Evolutionary conservation across 2,329 filamentous ascomycete species (phyloP).

Genomic region (Claviceps sp.): DNA sequence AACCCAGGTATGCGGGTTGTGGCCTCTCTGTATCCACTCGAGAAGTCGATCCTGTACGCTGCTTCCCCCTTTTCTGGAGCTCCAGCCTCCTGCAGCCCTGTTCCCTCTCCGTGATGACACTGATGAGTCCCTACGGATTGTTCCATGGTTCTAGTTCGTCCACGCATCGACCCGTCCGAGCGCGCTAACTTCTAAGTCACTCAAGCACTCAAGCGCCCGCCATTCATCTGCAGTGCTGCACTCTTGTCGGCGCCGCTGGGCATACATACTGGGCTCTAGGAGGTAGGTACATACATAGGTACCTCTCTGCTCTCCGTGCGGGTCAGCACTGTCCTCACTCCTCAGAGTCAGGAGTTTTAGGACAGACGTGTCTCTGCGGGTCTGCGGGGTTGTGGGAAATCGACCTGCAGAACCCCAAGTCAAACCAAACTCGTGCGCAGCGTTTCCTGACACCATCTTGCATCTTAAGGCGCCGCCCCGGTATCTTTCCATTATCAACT

Average conservation of each 20-base stretch:
- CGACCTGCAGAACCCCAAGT: constrained; percentile 2
- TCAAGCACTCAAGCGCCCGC: no score
- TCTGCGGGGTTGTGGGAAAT: constrained; percentile 3
- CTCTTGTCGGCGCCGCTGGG: neutral
- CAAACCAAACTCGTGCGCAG: constrained; percentile 4
- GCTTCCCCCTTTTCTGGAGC: neutral
- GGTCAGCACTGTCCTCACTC: neutral
- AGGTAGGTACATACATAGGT: no score
- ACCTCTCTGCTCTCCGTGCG: constrained; percentile 1
- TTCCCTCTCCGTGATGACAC: no score
- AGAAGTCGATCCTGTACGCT: neutral
- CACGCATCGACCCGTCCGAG: neutral
- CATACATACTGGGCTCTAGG: neutral
- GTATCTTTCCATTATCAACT: constrained; percentile 1
- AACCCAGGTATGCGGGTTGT: neutral
- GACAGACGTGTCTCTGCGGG: constrained; percentile 4
- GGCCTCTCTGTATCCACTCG: neutral
- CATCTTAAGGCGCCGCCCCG: constrained; percentile 1
- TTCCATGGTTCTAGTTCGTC: neutral
- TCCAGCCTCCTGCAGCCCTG: neutral
- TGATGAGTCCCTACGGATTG: neutral
- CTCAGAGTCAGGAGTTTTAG: neutral
- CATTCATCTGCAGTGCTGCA: no score
- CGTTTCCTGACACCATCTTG: neutral
- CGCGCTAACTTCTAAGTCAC: neutral